Percentiles rank a stretch among this genome's conserved stretches.
These are phyloP conservation scores for Aspergillus baeticus DNA, from an alignment of 495 filamentous ascomycete genomes.

Conservation along the genomic window DNA sequence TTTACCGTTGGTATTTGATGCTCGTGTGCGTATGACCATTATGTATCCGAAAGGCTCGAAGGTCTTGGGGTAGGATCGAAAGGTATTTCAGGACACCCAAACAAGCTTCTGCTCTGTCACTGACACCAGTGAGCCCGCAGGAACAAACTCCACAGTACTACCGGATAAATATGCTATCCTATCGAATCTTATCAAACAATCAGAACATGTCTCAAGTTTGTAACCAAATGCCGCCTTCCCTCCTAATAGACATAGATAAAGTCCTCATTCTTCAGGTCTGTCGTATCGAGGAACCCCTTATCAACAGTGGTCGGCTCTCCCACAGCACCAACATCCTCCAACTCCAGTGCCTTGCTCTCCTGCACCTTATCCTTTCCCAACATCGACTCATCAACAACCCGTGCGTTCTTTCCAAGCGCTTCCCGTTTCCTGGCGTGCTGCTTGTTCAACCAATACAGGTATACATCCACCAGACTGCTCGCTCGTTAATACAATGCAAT, in stretches of 20 bases:
- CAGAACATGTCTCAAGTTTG: too few relatives aligned
- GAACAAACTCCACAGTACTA: too few relatives aligned
- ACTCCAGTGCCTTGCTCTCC: slow-evolving; percentile 16
- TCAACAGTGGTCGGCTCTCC: slow-evolving; percentile 3
- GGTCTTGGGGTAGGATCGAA: too few relatives aligned
- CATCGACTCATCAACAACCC: slow-evolving; percentile 24
- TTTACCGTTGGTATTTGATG: too few relatives aligned
- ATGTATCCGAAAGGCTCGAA: too few relatives aligned
- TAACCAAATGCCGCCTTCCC: background rate
- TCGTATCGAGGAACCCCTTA: slow-evolving; percentile 26
- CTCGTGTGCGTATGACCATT: too few relatives aligned
- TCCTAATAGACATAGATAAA: slow-evolving; percentile 29
- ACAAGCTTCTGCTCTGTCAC: too few relatives aligned
- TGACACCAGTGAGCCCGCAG: too few relatives aligned
- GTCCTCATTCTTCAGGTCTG: slow-evolving; percentile 29
- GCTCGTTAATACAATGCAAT: background rate
- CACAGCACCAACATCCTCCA: slow-evolving; percentile 19
- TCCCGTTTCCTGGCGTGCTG: slow-evolving; percentile 42
- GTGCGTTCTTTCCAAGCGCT: slow-evolving; percentile 28
- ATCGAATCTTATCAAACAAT: too few relatives aligned
- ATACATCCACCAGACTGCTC: slow-evolving; percentile 28
- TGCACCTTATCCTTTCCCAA: slow-evolving; percentile 12
- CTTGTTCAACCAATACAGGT: slow-evolving; percentile 49
- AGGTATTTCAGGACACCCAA: too few relatives aligned
- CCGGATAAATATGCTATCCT: too few relatives aligned